Conservation (phyloP, 108 stramenopile genomes). For the Cyclotella sp. region DNA sequence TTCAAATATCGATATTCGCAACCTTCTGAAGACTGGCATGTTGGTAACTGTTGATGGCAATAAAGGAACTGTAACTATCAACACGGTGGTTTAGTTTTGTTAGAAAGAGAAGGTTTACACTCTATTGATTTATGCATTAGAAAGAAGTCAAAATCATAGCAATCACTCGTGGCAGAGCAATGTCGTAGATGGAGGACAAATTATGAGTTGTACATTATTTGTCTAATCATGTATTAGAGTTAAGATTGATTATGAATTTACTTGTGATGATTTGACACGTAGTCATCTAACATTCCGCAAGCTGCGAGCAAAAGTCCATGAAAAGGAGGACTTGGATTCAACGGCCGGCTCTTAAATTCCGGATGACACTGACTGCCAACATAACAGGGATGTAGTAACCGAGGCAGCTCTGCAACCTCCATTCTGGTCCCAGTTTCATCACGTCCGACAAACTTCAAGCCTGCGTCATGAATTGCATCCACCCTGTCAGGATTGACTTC, state of each 20-base stretch:
- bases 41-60: slow-evolving; percentile 38
- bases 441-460: slow-evolving; percentile 94
- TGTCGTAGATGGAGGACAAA: too few relatives aligned
- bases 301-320: slow-evolving; percentile 93
- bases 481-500: slow-evolving; percentile 99
- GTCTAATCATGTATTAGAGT: too few relatives aligned
- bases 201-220: too few relatives aligned
- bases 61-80: slow-evolving; percentile 28
- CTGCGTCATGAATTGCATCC: slow-evolving; percentile 85
- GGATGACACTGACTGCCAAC: slow-evolving; percentile 99
- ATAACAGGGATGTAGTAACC: slow-evolving; percentile 92
- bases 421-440: slow-evolving; percentile 93
- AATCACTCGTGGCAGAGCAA: too few relatives aligned
- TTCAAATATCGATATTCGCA: slow-evolving; percentile 27
- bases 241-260: background rate
- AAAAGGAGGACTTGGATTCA: slow-evolving; percentile 96
- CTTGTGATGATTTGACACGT: slow-evolving; percentile 34
- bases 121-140: background rate
- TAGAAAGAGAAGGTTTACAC: background rate
- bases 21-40: slow-evolving; percentile 30
- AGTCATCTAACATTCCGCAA: slow-evolving; percentile 70
- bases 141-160: too few relatives aligned
- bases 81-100: too few relatives aligned
- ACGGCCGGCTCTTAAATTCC: slow-evolving; percentile 97
- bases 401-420: slow-evolving; percentile 97